Evolutionary conservation across 371 early-diverging fungal species (phyloP).

Genomic region (Mucor saturninus): DNA sequence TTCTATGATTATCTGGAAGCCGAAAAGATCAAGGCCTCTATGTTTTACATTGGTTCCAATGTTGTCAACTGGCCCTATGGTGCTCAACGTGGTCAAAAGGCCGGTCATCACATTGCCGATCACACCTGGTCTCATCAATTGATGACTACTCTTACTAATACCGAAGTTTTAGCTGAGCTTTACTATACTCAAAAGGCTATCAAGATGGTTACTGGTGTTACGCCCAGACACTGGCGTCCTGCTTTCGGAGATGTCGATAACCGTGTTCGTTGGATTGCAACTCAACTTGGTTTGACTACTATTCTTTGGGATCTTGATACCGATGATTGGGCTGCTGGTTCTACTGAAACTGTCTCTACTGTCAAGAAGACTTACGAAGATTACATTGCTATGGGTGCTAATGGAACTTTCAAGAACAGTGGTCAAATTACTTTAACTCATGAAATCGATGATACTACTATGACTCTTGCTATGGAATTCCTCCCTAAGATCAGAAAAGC

Average conservation of each 20-base stretch:
- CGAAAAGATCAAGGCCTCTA: constrained; percentile 63
- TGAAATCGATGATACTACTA: constrained; percentile 60
- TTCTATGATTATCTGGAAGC: constrained; percentile 49
- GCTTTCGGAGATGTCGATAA: constrained; percentile 70
- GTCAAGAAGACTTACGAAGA: constrained; percentile 47
- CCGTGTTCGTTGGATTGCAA: constrained; percentile 67
- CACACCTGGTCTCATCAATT: constrained; percentile 77
- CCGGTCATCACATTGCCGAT: constrained; percentile 73
- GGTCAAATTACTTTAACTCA: constrained; percentile 60
- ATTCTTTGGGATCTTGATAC: constrained; percentile 59
- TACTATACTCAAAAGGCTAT: constrained; percentile 72
- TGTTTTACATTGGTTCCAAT: constrained; percentile 75
- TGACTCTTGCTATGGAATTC: constrained; percentile 51
- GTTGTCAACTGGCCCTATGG: constrained; percentile 62
- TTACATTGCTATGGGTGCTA: constrained; percentile 50
- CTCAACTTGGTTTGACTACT: constrained; percentile 57
- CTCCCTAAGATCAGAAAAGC: constrained; percentile 51
- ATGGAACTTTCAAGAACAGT: constrained; percentile 45
- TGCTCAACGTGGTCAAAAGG: constrained; percentile 55
- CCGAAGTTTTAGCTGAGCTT: constrained; percentile 74
- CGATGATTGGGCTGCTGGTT: constrained; percentile 62
- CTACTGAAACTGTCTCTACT: constrained; percentile 33
- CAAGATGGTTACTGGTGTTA: constrained; percentile 59
- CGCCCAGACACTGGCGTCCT: constrained; percentile 56
- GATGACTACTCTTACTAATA: constrained; percentile 69